Evolutionary conservation across 2,329 filamentous ascomycete species (phyloP).

Genomic region (Alternaria triticina): DNA sequence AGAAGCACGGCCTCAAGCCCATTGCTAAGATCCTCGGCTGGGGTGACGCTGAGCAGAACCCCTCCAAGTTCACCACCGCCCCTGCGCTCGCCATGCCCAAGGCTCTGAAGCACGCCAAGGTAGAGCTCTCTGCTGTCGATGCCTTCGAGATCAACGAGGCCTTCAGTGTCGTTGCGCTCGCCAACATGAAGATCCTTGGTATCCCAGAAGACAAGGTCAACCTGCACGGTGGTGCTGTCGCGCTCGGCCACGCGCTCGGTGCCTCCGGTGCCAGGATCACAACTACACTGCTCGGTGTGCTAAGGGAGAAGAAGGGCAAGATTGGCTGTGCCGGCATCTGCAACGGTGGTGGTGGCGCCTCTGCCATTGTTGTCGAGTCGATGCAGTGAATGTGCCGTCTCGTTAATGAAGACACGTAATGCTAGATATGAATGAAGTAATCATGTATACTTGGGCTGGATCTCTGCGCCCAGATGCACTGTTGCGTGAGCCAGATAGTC

Average conservation of each 20-base stretch:
- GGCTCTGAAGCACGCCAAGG: conserved; percentile 90
- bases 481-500: not conserved
- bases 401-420: conserved; percentile 9
- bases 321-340: conserved; percentile 94
- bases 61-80: conserved; percentile 94
- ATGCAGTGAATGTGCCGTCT: conserved; percentile 35
- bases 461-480: not conserved
- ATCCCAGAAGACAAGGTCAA: conserved; percentile 88
- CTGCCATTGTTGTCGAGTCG: conserved; percentile 85
- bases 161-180: conserved; percentile 93
- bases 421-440: conserved; percentile 7
- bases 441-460: not conserved
- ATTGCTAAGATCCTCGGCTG: conserved; percentile 97
- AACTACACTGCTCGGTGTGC: conserved; percentile 84
- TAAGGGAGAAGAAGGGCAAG: conserved; percentile 91
- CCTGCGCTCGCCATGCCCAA: conserved; percentile 95
- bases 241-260: conserved; percentile 93
- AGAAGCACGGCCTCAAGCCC: conserved; percentile 88
- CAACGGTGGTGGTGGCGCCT: conserved; percentile 96
- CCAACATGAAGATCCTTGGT: conserved; percentile 90
- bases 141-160: conserved; percentile 99
- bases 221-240: conserved; percentile 91
- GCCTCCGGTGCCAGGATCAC: conserved; percentile 93
- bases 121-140: conserved; percentile 79
- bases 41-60: conserved; percentile 91